Base-by-base conservation (phyloP, 306 rosid species). In the Sicyos edulis region DNA sequence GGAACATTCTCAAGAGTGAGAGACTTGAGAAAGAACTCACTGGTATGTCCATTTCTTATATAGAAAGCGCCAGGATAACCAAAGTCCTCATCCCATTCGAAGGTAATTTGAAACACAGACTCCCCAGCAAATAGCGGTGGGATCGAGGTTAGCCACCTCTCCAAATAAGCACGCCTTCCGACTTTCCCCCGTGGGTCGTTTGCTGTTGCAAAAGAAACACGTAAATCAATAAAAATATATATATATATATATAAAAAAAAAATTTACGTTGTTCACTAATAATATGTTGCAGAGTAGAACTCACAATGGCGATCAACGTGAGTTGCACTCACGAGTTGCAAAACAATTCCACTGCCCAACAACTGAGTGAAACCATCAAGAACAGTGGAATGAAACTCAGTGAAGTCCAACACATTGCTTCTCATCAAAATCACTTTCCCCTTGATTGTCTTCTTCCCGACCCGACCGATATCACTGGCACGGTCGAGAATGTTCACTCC, bases 31-130 rank as follows among this genome's bases (percentile, higher is more conserved):
- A 78, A 89, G 74, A 92, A 92, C 76, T 91, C 89, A 71, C 80
- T 84, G 21, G 74, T 85, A 79, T 91, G 96, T 6, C 89, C 76
- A 24, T 91, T 91, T 81, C 69, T 76, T 42, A 91, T 81, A 10
- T 79, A 24, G 77, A 91, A 85, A 0, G 97, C 97, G 78, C 96
- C 97, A 1, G 91, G 92, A 44, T 76, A 73, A 71, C 89, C 96
- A 58, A 87, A 75, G 1, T 80, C 75, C 12, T 85, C 82, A 4
- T 87, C 88, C 89, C 89, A 88, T 4, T 83, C 88, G 79, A 91
- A 92, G 55, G 76, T 73, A 42, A 89, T 80, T 40, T 6, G 42
- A 71, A 70, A 92, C 26, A 84, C 79, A 22, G 87, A 75, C 79
- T 89, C 89, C 12, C 83, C 96, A 0, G 84, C 83, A 15, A 62